phyloP scores from a whole-genome alignment of 129 eudicot species.

The Flaveria linearis region DNA sequence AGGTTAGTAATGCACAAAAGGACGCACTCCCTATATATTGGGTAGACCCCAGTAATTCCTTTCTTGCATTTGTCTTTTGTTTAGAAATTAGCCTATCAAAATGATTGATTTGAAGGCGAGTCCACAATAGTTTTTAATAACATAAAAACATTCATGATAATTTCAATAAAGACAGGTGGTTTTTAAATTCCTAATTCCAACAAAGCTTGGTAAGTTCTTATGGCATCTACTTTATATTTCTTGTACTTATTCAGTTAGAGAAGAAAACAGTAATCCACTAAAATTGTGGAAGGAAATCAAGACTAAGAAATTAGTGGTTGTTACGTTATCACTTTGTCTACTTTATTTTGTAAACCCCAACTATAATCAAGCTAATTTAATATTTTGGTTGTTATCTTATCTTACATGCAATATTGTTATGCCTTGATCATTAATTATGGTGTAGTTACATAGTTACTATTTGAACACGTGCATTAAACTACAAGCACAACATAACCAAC shows the following conservation, averaged over 20 bases:
- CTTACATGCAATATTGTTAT: background rate
- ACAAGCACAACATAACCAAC: background rate
- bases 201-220: background rate
- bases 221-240: background rate
- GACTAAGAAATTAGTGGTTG: background rate
- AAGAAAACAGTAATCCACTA: background rate
- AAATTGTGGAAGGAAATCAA: slow-evolving; percentile 9
- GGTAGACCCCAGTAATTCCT: background rate
- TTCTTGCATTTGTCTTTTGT: background rate
- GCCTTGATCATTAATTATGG: background rate
- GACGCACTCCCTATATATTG: background rate
- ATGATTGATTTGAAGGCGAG: background rate
- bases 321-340: background rate
- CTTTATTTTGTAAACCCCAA: background rate
- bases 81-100: background rate
- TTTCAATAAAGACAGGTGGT: background rate
- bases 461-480: background rate
- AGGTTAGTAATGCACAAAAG: background rate
- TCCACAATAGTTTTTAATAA: background rate
- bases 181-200: background rate
- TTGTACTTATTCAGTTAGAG: background rate
- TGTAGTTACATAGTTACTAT: background rate
- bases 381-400: background rate
- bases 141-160: background rate
- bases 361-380: background rate